Evolutionary conservation across 306 rosid genomes (phyloP).

Genomic region (Glycine soja): DNA sequence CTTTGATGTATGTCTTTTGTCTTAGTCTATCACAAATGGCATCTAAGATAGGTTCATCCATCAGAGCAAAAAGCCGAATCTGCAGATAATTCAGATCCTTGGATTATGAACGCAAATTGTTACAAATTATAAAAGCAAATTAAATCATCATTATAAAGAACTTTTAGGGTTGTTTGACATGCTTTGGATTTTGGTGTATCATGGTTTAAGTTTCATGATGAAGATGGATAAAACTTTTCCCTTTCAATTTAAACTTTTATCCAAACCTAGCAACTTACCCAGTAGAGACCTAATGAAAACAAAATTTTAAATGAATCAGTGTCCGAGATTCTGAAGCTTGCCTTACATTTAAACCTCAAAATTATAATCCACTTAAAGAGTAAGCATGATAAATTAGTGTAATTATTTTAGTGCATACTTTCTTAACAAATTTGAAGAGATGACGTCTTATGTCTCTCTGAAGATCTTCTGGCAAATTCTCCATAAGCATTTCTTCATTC

Average conservation of each 20-base stretch:
- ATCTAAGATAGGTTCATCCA: slow-evolving; percentile 81
- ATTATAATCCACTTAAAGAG: background rate
- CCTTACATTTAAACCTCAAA: slow-evolving; percentile 8
- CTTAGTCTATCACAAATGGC: slow-evolving; percentile 72
- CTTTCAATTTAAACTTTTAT: background rate
- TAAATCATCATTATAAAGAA: background rate
- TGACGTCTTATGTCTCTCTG: slow-evolving; percentile 91
- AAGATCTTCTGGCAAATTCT: slow-evolving; percentile 85
- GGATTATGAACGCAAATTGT: background rate
- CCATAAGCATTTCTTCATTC: slow-evolving; percentile 76
- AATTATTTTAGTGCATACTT: slow-evolving; percentile 38
- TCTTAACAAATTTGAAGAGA: slow-evolving; percentile 59
- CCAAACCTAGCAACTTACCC: slow-evolving; percentile 21
- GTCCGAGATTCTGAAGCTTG: background rate
- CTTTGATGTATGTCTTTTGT: slow-evolving; percentile 79
- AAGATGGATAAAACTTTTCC: slow-evolving; percentile 25
- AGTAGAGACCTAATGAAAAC: slow-evolving; percentile 1
- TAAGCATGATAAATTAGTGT: background rate
- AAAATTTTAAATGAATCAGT: background rate
- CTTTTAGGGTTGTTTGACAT: background rate
- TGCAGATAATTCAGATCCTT: slow-evolving; percentile 39
- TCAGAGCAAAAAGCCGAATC: slow-evolving; percentile 76
- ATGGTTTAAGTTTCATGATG: slow-evolving; percentile 13
- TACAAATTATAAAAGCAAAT: slow-evolving; percentile 18
- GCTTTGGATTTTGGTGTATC: background rate